Percentiles rank a stretch among this genome's conserved stretches.
These are phyloP conservation scores for Mucor saturninus DNA, from an alignment of 371 early-diverging fungal genomes.

Conservation along the genomic window DNA sequence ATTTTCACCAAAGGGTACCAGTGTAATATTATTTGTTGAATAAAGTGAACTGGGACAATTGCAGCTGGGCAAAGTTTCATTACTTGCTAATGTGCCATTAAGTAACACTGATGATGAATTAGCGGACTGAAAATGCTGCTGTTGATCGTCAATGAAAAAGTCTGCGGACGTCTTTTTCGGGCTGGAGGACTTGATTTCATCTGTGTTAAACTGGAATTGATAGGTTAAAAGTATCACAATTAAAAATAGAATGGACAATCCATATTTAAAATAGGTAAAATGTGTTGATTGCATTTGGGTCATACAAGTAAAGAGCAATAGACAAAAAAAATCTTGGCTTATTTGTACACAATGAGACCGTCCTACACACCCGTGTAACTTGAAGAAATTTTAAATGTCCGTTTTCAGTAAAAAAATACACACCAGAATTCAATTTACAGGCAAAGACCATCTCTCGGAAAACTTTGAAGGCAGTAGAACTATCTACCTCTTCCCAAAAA, in stretches of 20 bases:
- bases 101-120: background rate
- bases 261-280: slow-evolving; percentile 11
- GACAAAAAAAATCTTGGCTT: no score
- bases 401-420: no score
- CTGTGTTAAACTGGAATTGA: background rate
- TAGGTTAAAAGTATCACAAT: background rate
- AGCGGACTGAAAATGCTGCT: slow-evolving; percentile 3
- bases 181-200: background rate
- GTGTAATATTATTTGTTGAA: background rate
- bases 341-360: no score
- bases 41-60: background rate
- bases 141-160: slow-evolving; percentile 19
- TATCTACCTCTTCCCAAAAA: no score
- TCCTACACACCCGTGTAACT: no score
- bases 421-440: no score
- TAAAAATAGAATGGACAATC: background rate
- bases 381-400: no score
- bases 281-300: background rate
- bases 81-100: background rate
- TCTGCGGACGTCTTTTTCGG: slow-evolving; percentile 9
- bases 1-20: slow-evolving; percentile 17
- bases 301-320: background rate
- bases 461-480: no score
- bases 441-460: no score
- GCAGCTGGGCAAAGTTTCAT: background rate